These are phyloP conservation scores for Calonectria henricotiae DNA, from an alignment of 2,329 filamentous ascomycete species.

Conservation along the genomic window DNA sequence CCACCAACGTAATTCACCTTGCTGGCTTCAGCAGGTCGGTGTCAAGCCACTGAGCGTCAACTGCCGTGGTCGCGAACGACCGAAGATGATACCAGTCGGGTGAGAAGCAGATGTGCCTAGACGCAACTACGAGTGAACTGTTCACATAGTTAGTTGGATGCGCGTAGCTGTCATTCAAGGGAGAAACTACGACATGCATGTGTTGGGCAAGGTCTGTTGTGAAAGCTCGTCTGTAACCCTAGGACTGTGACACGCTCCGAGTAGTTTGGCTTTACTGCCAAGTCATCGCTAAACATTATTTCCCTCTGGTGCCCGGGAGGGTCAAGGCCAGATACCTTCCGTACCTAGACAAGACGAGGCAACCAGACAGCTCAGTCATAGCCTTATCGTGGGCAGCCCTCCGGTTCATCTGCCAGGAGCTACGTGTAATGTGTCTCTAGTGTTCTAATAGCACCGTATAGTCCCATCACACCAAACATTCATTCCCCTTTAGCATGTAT, in stretches of 20 bases:
- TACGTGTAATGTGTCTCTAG: constrained; percentile 16
- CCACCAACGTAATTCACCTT: neutral
- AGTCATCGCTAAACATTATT: neutral
- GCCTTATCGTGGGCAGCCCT: constrained; percentile 22
- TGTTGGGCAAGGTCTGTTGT: constrained; percentile 6
- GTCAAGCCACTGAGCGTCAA: neutral
- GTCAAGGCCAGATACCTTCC: neutral
- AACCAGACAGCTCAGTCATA: neutral
- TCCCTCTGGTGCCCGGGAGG: neutral
- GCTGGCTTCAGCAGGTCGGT: neutral
- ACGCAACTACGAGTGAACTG: neutral
- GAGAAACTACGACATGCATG: constrained; percentile 28
- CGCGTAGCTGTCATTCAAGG: constrained; percentile 15
- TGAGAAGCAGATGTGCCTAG: constrained; percentile 4
- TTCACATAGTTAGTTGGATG: neutral
- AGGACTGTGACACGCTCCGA: neutral
- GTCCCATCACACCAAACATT: neutral
- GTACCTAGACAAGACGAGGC: constrained; percentile 10
- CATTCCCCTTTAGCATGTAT: constrained; percentile 2
- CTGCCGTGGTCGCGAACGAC: neutral
- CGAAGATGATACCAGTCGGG: constrained; percentile 2
- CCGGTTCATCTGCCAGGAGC: neutral
- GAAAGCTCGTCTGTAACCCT: neutral
- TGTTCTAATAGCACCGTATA: constrained; percentile 14
- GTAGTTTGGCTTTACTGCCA: neutral